Evolutionary conservation across 129 eudicot genomes (phyloP).

Genomic region (Artemisia annua): DNA sequence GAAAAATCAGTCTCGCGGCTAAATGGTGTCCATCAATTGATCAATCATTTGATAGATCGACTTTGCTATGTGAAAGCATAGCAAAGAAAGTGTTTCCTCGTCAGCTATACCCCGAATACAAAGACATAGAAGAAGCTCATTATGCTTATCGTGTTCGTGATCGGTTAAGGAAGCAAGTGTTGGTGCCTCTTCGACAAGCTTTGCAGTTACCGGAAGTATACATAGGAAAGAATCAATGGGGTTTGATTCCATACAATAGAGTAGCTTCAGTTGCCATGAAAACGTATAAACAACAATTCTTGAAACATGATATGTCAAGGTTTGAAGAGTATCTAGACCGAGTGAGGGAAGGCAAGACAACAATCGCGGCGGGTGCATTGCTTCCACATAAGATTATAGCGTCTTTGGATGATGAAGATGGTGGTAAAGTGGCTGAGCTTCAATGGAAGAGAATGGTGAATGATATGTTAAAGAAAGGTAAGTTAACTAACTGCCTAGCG

Average conservation of each 20-base stretch:
- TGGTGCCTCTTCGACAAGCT: constrained; percentile 15
- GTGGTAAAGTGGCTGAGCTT: no score
- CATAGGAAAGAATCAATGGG: constrained; percentile 17
- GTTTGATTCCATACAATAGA: constrained; percentile 12
- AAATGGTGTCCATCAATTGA: constrained; percentile 19
- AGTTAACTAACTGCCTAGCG: no score
- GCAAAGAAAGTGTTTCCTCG: constrained; percentile 21
- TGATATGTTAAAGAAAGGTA: no score
- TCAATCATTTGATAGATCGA: constrained; percentile 2
- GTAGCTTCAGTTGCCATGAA: constrained; percentile 20
- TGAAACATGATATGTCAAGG: background rate
- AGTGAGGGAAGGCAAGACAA: background rate
- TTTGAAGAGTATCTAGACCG: background rate
- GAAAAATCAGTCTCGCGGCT: constrained; percentile 9
- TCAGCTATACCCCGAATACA: background rate
- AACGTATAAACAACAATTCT: background rate
- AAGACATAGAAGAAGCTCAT: constrained; percentile 8
- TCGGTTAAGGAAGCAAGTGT: constrained; percentile 12
- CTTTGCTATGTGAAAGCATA: constrained; percentile 17
- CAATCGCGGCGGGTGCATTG: background rate
- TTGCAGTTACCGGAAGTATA: constrained; percentile 15
- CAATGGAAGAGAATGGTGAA: no score
- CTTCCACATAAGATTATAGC: constrained; percentile 21
- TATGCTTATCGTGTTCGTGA: constrained; percentile 23
- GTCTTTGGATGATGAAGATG: no score